Conservation (phyloP, 805 yeast species). For the Monosporozyma yasuniensis region DNA sequence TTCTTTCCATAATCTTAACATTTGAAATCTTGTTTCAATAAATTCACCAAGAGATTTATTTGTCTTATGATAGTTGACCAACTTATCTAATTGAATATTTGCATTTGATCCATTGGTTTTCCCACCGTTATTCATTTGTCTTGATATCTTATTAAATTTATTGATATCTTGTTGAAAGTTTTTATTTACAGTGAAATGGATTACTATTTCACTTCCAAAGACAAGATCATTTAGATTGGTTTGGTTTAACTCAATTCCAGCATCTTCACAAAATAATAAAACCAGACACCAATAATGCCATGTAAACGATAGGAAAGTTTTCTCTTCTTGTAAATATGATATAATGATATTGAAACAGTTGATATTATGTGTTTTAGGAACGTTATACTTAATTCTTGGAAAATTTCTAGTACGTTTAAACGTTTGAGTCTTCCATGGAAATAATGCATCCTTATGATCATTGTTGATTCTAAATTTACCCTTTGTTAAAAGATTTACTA, state of each 20-base stretch:
- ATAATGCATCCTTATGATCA: constrained; percentile 4
- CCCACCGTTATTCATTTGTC: background rate
- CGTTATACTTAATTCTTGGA: background rate
- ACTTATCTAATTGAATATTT: background rate
- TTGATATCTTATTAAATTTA: background rate
- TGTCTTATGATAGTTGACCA: background rate
- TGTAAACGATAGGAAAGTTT: constrained; percentile 22
- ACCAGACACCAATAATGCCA: constrained; percentile 29
- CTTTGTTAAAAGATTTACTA: background rate
- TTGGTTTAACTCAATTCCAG: background rate
- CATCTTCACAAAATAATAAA: constrained; percentile 1
- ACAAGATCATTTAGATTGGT: background rate
- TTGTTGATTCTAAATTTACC: background rate
- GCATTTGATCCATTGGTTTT: background rate
- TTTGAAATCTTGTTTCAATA: constrained; percentile 18
- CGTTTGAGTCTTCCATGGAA: constrained; percentile 16
- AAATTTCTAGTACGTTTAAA: background rate
- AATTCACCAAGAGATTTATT: constrained; percentile 5
- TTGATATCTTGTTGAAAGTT: background rate
- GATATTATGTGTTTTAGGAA: background rate
- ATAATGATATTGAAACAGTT: constrained; percentile 22
- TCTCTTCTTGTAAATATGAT: constrained; percentile 25
- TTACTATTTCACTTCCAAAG: background rate
- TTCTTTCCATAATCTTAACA: constrained; percentile 22
- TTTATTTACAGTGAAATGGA: background rate